Conservation (phyloP, 2,329 filamentous ascomycete genomes). For the Lachnellula cervina region DNA sequence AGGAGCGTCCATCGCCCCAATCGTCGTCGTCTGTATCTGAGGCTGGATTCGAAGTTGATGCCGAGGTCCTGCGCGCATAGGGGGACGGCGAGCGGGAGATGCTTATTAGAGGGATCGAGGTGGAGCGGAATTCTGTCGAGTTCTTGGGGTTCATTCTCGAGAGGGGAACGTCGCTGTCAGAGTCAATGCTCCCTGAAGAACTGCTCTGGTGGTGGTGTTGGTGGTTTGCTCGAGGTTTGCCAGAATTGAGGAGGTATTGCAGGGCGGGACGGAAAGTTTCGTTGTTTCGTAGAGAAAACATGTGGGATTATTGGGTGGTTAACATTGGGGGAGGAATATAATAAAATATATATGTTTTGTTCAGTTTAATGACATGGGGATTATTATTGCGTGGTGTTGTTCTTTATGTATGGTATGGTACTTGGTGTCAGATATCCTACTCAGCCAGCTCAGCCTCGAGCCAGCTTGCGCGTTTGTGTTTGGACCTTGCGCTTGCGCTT, state of each 20-base stretch:
- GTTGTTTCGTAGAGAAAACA: constrained; percentile 29
- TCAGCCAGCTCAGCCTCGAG: background rate
- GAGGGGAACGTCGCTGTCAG: constrained; percentile 16
- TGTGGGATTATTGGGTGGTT: constrained; percentile 9
- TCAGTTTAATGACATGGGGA: no score
- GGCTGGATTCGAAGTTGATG: constrained; percentile 34
- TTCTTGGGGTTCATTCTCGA: constrained; percentile 25
- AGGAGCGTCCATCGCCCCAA: constrained; percentile 33
- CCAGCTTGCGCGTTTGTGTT: background rate
- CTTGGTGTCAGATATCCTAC: background rate
- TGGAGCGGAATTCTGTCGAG: constrained; percentile 32
- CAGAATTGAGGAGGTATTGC: constrained; percentile 32
- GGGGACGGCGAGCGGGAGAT: constrained; percentile 41
- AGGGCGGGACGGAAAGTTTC: constrained; percentile 35
- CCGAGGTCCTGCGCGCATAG: constrained; percentile 35
- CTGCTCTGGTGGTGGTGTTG: constrained; percentile 19
- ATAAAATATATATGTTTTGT: background rate
- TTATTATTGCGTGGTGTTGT: background rate
- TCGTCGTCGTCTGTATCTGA: constrained; percentile 45
- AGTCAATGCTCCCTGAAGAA: constrained; percentile 26
- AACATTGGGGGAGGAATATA: background rate
- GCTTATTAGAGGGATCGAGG: constrained; percentile 40
- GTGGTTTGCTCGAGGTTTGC: constrained; percentile 5
- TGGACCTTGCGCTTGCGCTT: background rate
- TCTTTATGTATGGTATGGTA: background rate